Evolutionary conservation across 108 stramenopile species (phyloP), one percentile per base, ranked within the genome.

Genomic region (Cyclotella distinguenda): DNA sequence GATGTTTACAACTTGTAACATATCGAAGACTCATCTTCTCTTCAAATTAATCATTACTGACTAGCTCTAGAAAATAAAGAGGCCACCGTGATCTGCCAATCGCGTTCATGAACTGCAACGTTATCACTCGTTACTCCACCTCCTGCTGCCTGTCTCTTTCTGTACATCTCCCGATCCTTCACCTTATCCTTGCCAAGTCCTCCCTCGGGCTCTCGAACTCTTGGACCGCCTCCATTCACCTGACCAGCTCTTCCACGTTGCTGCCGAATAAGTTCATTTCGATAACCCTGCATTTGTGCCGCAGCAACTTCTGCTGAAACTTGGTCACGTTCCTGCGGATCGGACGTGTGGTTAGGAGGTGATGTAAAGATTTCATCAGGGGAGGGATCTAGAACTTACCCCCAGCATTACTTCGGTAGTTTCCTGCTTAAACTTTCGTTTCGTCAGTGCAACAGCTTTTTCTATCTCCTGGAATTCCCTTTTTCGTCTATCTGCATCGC

Each of bases 251-350:
- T 55, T 27, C 91, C 91, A 53, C 79, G 67, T 22, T 83, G 75
- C 55, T 93, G 91, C 18, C 86, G 77, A 43, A 82, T 76, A 21
- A 93, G 70, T 70, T 90, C 91, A 61, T 93, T 93, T 4, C 88
- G 83, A 74, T 93, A 93, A 45, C 91, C 91, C 59, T 82, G 77
- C 91, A 88, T 93, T 72, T 93, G 91, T 11, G 91, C 91, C 2
- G 81, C 83, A 19, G 60, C 57, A 26, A 93, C 60, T 60, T 93
- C 88, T 5, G 88, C 88, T 0, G 85, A 86, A 1, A 93, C 91
- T 77, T 93, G 87, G 62, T 93, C 91, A 59, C 91, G 78, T 60
- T 93, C 91, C 63, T 64, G 25, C 10, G 35, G 1, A 2, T 27
- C 6, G 22, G 12, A n/a, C n/a, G n/a, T n/a, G n/a, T n/a, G n/a